Base-by-base conservation (phyloP, 768 basidiomycete species). In the Tulasnella sp. region DNA sequence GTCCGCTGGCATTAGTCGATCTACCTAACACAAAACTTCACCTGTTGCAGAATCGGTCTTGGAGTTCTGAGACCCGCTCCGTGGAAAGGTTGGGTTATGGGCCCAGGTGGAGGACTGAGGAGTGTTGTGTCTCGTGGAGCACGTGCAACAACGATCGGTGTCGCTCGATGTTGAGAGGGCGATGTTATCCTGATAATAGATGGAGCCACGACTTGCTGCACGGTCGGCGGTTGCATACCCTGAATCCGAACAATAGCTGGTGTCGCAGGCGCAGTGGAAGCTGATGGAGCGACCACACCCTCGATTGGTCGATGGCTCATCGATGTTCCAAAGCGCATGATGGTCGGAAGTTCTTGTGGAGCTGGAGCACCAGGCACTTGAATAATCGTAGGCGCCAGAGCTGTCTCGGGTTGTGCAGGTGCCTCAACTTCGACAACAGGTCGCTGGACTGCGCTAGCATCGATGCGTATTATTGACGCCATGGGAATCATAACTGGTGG, bases 191-290 rank as follows among this genome's bases (percentile, higher is more conserved):
- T 44, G 15, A 59, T 59, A 24, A 59, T 46, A 25, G 57, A 59
- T 29, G 57, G 57, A 4, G 46, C 29, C 5, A 38, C 5, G 34
- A 15, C 7, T 15, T 38, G 34, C 34, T 38, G 34, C 29, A 31
- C 31, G 12, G 27, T 44, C 25, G 46, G 25, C 7, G 25, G 57
- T n/a, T 38, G 54, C 4, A 43, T 24, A 31, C 57, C 57, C 3
- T 59, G 57, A 24, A 59, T 59, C 24, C 57, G 10, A 46, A 59
- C 57, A 29, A 59, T 51, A 4, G 57, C 57, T 1, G 57, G 57
- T 21, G 57, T 59, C 22, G 57, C 30, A 7, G 57, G 30, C 12
- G 22, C 29, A 9, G 57, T 29, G 2, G 57, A 27, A 50, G 57
- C 45, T 4, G 49, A 24, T 17, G 21, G 57, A 4, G 49, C 57